Evolutionary conservation across 306 rosid species (phyloP), one percentile per base, ranked within the genome.

Genomic region (Psophocarpus tetragonolobus): DNA sequence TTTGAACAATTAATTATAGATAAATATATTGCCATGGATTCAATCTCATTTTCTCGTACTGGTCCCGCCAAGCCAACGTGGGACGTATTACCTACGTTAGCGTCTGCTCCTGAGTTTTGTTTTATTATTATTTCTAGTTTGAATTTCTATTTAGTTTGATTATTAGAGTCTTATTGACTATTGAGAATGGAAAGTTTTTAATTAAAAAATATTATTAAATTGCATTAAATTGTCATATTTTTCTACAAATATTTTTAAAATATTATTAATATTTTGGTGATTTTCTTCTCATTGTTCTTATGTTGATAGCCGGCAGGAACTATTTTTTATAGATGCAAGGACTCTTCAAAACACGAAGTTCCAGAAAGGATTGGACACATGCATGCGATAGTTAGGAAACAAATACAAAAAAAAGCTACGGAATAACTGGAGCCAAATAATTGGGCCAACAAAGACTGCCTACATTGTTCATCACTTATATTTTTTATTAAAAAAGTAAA

Each of bases 1-100:
- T 63, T 13, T 23, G 9, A 39, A 13, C 9, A 7, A 20, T 30
- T 41, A 41, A 39, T 21, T 24, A 21, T 7, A 32, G 4, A 30
- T 62, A 18, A 8, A 15, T 35, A 56, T 24, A 38, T 36, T 32
- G 61, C 11, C 4, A 57, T 32, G 38, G 45, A 51, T 68, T 68
- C 71, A 30, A 61, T 77, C 11, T 21, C 38, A 29, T 26, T 45
- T 8, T 78, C 47, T 41, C 56, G 0, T 17, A 29, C 30, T 70
- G 41, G 71, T 18, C 64, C 82, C 9, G 21, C 41, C 44, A 23
- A 27, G 4, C 13, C 66, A 23, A 57, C 66, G 67, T 57, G 76
- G 20, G 47, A 56, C 72, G 21, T 47, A 2, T 23, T 44, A 26
- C 32, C 38, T 58, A 17, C 71, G 20, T 20, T 74, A 11, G 30